Evolutionary conservation across 148 eudicot species (phyloP), one percentile per base, ranked within the genome.

Genomic region (Hydrangea macrophylla): DNA sequence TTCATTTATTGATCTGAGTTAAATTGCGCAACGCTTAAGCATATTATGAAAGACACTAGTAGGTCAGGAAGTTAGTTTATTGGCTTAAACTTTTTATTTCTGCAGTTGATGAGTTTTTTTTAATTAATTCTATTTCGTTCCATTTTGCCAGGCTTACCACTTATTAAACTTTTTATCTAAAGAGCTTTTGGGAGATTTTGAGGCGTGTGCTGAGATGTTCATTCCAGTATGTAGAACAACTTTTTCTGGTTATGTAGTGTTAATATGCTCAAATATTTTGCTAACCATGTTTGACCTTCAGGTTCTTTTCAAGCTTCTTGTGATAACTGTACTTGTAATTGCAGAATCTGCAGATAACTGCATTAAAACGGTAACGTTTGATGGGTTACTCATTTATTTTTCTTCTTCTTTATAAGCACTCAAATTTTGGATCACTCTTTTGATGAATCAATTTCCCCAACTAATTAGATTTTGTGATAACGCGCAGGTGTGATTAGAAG

Each of bases 331-430:
- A 55, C 97, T 94, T 54, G 99, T 94, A 64, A 94, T 94, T 79
- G 91, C 90, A 44, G 99, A 94, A 82, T 94, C 99, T 70, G 96
- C 99, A 15, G 97, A 94, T 83, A 94, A 91, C 80, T 94, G 99
- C 88, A 94, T 94, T 55, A 94, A 94, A 78, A 94, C 97, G 90
- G 99, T 94, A 89, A 60, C 55, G 27, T 63, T 58, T 73, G 23
- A 27, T 9, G 7, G 17, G n/a, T 22, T 28, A 48, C 2, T 22
- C 0, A 5, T 24, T 70, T 27, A 22, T 55, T 48, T 17, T 60
- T 22, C 17, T 65, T 31, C 58, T 51, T 68, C n/a, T n/a, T n/a
- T n/a, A n/a, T n/a, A n/a, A n/a, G n/a, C n/a, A n/a, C n/a, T n/a
- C n/a, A n/a, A n/a, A n/a, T n/a, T n/a, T n/a, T n/a, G n/a, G n/a